Evolutionary conservation across 306 rosid genomes (phyloP), one percentile per base, ranked within the genome.

Genomic region (Vigna radiata): DNA sequence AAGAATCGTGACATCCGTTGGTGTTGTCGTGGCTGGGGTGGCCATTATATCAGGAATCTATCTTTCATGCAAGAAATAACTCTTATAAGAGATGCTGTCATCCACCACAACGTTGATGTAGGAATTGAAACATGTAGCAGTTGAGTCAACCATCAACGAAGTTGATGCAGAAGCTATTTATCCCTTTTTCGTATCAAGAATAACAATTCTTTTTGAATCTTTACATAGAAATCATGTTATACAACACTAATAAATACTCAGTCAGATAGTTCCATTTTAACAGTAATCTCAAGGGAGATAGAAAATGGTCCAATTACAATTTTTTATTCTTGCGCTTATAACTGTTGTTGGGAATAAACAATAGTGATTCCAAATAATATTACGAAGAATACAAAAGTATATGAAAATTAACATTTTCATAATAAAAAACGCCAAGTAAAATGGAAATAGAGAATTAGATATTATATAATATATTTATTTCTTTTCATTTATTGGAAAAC

Each of bases 11-110:
- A 82, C 86, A 48, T 83, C 91, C 12, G 52, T 84, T 0, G 94
- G 94, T 31, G 86, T 87, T 70, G 92, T 87, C 0, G 93, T 86
- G 62, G 93, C 86, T 4, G 97, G 97, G 53, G 89, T 50, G 19
- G 98, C 94, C 79, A 87, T 95, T 27, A 29, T 91, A 67, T 91
- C 97, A 0, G 97, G 99, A 79, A 81, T 95, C 72, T 92, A 91
- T 83, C 83, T 89, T 41, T 80, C 93, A 7, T 77, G 75, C 81
- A 91, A 84, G 88, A 94, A 90, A 70, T 91, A 80, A 85, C 53
- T 25, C n/a, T 67, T 50, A 21, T 6, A n/a, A 47, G 61, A 70
- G 29, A 56, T 67, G 19, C 33, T 64, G 49, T 23, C 77, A 48
- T 65, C 31, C 19, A 23, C 76, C 19, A 50, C 43, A 73, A 39